Conservation (phyloP, 176 grass and related monocot species). For the Oryza meridionalis region DNA sequence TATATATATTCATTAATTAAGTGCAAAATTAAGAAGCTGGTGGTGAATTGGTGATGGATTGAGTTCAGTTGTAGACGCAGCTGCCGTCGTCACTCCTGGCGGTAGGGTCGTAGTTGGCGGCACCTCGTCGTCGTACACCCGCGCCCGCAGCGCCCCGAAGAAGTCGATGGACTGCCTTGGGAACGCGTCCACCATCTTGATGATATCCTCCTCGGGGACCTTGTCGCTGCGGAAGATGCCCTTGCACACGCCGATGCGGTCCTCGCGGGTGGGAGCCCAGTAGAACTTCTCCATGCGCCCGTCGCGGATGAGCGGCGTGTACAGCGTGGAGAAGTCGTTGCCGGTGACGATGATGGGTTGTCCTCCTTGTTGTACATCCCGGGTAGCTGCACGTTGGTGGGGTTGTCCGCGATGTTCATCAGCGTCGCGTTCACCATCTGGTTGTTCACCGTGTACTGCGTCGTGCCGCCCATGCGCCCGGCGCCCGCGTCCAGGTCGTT, state of each 20-base stretch:
- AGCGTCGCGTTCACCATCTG: slow-evolving; percentile 87
- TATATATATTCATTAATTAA: too few species aligned
- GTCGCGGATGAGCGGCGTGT: slow-evolving; percentile 74
- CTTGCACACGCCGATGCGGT: slow-evolving; percentile 64
- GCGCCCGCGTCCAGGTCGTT: slow-evolving; percentile 81
- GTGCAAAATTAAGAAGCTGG: too few species aligned
- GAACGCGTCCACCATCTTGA: slow-evolving; percentile 54
- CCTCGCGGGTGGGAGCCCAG: slow-evolving; percentile 73
- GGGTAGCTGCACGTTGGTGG: slow-evolving; percentile 78
- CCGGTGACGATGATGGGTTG: slow-evolving; percentile 76
- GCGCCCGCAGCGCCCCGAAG: slow-evolving; percentile 56
- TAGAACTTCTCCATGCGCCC: slow-evolving; percentile 89
- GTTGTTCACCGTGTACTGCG: slow-evolving; percentile 85
- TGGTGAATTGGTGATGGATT: too few species aligned
- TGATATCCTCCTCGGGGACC: slow-evolving; percentile 31
- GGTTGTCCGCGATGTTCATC: slow-evolving; percentile 80
- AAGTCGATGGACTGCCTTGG: slow-evolving; percentile 67
- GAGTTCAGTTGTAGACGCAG: slow-evolving; percentile 55
- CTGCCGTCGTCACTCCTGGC: slow-evolving; percentile 83
- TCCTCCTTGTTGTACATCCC: slow-evolving; percentile 86
- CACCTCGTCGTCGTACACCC: slow-evolving; percentile 66
- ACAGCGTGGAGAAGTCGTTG: slow-evolving; percentile 79
- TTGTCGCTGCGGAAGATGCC: slow-evolving; percentile 79
- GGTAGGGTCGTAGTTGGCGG: slow-evolving; percentile 68
- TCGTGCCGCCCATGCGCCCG: slow-evolving; percentile 67